These are phyloP conservation scores for Seiridium unicorne DNA, from an alignment of 2,329 filamentous ascomycete genomes.

Conservation along the genomic window DNA sequence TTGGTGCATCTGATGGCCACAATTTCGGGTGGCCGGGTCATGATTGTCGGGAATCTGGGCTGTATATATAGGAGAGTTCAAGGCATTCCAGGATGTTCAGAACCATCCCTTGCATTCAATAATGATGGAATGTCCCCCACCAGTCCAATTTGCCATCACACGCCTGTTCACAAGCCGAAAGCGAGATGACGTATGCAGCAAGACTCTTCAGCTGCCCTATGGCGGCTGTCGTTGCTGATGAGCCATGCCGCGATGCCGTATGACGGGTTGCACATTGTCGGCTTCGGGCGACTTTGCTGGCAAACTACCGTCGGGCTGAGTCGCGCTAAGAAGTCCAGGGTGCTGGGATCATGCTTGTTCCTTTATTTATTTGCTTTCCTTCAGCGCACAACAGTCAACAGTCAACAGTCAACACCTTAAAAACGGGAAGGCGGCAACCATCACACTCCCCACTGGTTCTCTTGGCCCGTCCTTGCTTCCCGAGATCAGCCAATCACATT, in stretches of 20 bases:
- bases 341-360: constrained; percentile 3
- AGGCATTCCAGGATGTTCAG: background rate
- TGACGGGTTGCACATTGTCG: too few relatives aligned
- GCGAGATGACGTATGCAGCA: too few relatives aligned
- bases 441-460: background rate
- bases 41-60: background rate
- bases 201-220: too few relatives aligned
- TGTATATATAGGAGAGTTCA: background rate
- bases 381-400: background rate
- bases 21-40: background rate
- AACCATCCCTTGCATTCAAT: constrained; percentile 1
- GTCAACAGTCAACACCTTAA: background rate
- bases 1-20: background rate
- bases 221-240: too few relatives aligned
- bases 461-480: background rate
- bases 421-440: background rate
- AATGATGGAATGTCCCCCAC: background rate
- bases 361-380: constrained; percentile 2
- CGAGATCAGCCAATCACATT: background rate
- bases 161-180: too few relatives aligned
- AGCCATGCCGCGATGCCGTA: too few relatives aligned
- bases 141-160: background rate
- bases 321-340: too few relatives aligned
- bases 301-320: too few relatives aligned
- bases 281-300: too few relatives aligned